Evolutionary conservation across 2,329 filamentous ascomycete species (phyloP), one percentile per base, ranked within the genome.

Genomic region (Lecanosticta acicola): DNA sequence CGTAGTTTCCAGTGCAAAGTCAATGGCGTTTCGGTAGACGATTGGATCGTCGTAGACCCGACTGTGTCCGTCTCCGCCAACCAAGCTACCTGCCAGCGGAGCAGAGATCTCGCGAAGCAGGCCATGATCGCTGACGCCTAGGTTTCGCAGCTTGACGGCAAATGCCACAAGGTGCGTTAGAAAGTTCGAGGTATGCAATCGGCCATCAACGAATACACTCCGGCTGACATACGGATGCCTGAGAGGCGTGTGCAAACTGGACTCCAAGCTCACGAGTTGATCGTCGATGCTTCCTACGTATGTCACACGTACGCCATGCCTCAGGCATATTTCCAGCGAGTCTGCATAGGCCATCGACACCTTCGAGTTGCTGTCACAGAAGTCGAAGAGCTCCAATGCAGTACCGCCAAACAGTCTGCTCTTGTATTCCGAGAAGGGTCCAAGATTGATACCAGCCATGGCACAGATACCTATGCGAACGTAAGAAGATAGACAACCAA

Each of bases 211-310:
- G 63, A 97, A 97, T 13, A 94, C 89, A n/a, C 90, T 87, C 20
- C 93, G 83, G 65, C 89, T 94, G 48, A 97, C 91, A 65, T 96
- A 90, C 0, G 93, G 93, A 60, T 98, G 93, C 16, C 81, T 82
- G 3, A 89, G 81, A 0, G 85, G 85, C 0, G 87, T 85, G 66
- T 94, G 94, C 0, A 93, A 81, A 13, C 91, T 89, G 2, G 90
- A 96, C 74, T 96, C 91, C 62, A 98, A 74, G 3, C 90, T 91
- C 11, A 98, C 90, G 2, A 98, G 75, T 66, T 98, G 93, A 66
- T 98, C 93, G 64, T 98, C 93, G 41, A 98, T 94, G 66, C 90
- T 96, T 43, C 91, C 91, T 48, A 94, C 77, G 64, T 90, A 96
- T 0, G 89, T 85, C 39, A 97, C 80, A 33, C 87, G 80, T 11